Percentiles rank a stretch among this genome's conserved stretches.
Evolutionary conservation across 2,329 filamentous ascomycete genomes (phyloP).

Genomic region (Nigrospora sphaerica): DNA sequence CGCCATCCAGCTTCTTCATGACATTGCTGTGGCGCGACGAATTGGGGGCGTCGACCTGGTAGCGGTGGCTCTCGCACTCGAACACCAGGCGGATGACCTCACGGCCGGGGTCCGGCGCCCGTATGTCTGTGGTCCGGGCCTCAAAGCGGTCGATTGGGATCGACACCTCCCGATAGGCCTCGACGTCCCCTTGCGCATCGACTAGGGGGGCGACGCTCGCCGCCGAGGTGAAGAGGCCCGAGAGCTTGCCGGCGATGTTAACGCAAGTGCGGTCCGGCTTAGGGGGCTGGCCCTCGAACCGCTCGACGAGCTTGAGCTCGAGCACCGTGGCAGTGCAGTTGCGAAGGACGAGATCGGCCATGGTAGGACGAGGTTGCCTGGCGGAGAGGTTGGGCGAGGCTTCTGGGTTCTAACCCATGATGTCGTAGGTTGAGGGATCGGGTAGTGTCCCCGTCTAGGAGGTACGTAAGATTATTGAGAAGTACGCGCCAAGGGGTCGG

Average conservation of each 20-base stretch:
- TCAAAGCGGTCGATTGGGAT: slow-evolving; percentile 63
- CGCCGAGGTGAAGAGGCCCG: slow-evolving; percentile 33
- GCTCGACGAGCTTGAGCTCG: slow-evolving; percentile 65
- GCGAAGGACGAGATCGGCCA: slow-evolving; percentile 62
- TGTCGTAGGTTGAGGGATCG: too few species aligned
- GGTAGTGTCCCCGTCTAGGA: too few species aligned
- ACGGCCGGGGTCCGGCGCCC: slow-evolving; percentile 47
- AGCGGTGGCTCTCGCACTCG: slow-evolving; percentile 54
- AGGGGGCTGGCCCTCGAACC: slow-evolving; percentile 49
- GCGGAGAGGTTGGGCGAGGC: too few species aligned
- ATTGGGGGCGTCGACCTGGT: slow-evolving; percentile 68
- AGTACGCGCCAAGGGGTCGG: too few species aligned
- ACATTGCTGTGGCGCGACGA: slow-evolving; percentile 50
- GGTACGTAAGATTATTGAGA: too few species aligned
- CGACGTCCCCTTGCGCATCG: slow-evolving; percentile 49
- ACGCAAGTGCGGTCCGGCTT: slow-evolving; percentile 27
- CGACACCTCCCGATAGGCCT: slow-evolving; percentile 54
- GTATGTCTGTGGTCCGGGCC: slow-evolving; percentile 55
- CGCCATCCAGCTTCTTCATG: slow-evolving; percentile 47
- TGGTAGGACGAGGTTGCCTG: slow-evolving; percentile 13
- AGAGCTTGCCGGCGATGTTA: slow-evolving; percentile 36
- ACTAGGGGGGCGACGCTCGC: slow-evolving; percentile 26
- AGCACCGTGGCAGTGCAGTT: slow-evolving; percentile 74
- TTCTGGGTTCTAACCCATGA: too few species aligned
- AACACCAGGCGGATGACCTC: slow-evolving; percentile 73